Evolutionary conservation across 495 filamentous ascomycete species (phyloP), one percentile per base, ranked within the genome.

Genomic region (Daldinia concentrica): DNA sequence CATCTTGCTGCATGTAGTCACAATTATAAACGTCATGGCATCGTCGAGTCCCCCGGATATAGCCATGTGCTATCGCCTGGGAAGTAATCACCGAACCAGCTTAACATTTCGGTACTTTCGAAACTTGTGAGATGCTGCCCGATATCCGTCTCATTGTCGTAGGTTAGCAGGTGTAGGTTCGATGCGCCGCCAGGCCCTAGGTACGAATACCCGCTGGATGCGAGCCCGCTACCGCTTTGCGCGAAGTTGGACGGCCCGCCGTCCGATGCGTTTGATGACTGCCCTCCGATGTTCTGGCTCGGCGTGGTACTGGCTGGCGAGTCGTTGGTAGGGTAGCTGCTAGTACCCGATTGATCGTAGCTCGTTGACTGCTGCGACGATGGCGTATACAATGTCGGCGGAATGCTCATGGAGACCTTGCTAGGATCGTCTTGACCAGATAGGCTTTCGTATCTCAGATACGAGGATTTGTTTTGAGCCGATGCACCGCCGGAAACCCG

Each of bases 81-180:
- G n/a, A 90, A 80, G 69, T 90, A 91, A 69, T 90, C 88, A 0
- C 76, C 76, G 17, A 91, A 82, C 88, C 89, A 92, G 6, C 89
- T 88, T 56, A 90, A 80, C 78, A 90, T 89, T 62, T 93, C 90
- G 60, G 90, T 89, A 64, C 85, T 90, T 74, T 92, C 88, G 66
- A 92, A 92, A 66, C 90, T 87, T 68, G 92, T 79, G 0, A 77
- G 66, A 9, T 77, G 76, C 63, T 77, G 76, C 15, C 76, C 71
- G 58, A 77, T 78, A 19, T 88, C 77, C 83, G 87, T 71, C 81
- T 84, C 57, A 48, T 77, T 77, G 27, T 77, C 73, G 43, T 77
- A 77, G 19, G 76, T 77, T 5, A 76, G 66, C 2, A 77, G 60
- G 15, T 76, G 76, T 7, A 77, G 43, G 57, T 77, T 70, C n/a